These are phyloP conservation scores for Ogataea trehalophila DNA, from an alignment of 805 yeast genomes.

Conservation along the genomic window DNA sequence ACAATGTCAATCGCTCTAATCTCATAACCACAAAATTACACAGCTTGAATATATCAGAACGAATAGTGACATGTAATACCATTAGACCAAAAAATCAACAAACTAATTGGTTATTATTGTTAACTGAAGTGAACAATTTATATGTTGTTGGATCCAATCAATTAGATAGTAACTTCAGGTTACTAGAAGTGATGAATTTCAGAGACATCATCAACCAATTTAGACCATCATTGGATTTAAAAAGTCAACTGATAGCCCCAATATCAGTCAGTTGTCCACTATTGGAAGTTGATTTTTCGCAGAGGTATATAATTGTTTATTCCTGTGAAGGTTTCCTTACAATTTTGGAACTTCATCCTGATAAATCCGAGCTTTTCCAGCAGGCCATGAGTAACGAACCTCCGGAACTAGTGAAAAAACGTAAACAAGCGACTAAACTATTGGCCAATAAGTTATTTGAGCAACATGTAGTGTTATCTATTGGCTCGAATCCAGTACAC, in stretches of 20 bases:
- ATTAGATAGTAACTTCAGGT: conserved; percentile 1
- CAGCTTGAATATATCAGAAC: conserved; percentile 1
- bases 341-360: conserved; percentile 18
- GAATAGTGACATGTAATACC: conserved; percentile 17
- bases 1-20: neutral
- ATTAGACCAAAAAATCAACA: conserved; percentile 14
- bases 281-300: conserved; percentile 17
- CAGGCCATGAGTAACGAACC: conserved; percentile 12
- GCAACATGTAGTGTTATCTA: conserved; percentile 9
- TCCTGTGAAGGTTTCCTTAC: conserved; percentile 16
- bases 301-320: conserved; percentile 18
- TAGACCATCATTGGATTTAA: neutral
- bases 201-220: conserved; percentile 1
- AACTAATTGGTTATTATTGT: conserved; percentile 19
- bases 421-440: conserved; percentile 7
- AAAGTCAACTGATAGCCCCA: neutral
- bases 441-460: conserved; percentile 14
- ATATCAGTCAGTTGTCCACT: conserved; percentile 12
- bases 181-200: conserved; percentile 16
- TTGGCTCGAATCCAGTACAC: conserved; percentile 14
- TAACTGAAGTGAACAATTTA: conserved; percentile 21
- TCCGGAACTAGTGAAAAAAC: conserved; percentile 13
- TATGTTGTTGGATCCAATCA: conserved; percentile 13
- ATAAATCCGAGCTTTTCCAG: conserved; percentile 14
- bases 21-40: neutral